Base-by-base conservation (phyloP, 1,284 basidiomycete genomes). In the Cryptococcus sp. region DNA sequence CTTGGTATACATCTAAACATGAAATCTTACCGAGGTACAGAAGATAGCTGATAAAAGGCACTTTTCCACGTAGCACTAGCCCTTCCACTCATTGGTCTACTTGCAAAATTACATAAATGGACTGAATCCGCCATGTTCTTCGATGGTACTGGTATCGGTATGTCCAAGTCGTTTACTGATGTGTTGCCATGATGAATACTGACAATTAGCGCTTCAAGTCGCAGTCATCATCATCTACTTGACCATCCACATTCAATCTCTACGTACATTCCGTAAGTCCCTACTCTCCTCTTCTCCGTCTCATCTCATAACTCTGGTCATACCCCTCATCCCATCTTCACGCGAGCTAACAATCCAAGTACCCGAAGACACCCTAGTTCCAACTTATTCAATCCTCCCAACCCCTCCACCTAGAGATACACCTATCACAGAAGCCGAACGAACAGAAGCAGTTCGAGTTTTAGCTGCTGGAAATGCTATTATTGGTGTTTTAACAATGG, bases 91-190 rank as follows among this genome's bases (percentile, higher is more conserved):
- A 60, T 86, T 24, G 85, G 84, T 3, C 78, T 91, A 50, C 65
- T 90, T 14, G 79, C 82, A 50, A 93, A 93, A 74, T 78, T 93
- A 55, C 80, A 87, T 73, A 81, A 79, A 59, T 93, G 90, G 88
- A 84, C 85, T 70, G 90, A 93, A 65, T 88, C 86, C 62, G 91
- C 91, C 14, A 82, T 91, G 77, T 91, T 88, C 78, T 94, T 94
- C 70, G 91, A 93, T 73, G 91, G 91, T 36, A 84, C 85, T 24
- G 84, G 83, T 60, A 76, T 92, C 55, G 87, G 89, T 91, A 60
- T 63, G 75, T 70, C 22, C 16, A 7, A 13, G 18, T 16, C 39
- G 46, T 22, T 32, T 40, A 24, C 44, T 34, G 21, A 14, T 24
- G 39, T 37, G 28, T 5, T 5, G 32, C 44, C 14, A 21, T 21